Percentiles rank a stretch among this genome's conserved stretches.
phyloP scores from a whole-genome alignment of 306 rosid genomes.

The Acacia acuminata region DNA sequence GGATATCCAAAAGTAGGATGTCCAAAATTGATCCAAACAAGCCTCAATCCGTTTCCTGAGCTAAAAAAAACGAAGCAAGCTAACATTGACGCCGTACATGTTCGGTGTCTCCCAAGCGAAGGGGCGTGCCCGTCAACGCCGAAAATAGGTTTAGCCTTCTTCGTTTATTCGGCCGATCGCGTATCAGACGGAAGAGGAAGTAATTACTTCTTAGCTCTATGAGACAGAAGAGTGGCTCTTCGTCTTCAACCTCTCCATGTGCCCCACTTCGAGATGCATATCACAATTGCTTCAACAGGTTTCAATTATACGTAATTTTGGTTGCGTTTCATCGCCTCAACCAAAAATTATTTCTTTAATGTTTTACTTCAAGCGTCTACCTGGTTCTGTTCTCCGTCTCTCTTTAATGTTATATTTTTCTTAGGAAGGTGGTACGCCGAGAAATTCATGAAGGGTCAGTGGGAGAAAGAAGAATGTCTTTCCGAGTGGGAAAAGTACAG shows the following conservation, averaged over 20 bases:
- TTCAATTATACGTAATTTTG: not conserved
- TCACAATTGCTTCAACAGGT: constrained; percentile 91
- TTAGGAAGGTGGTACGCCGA: constrained; percentile 72
- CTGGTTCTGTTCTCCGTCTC: not conserved
- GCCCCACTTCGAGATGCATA: constrained; percentile 74
- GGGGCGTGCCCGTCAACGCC: not conserved
- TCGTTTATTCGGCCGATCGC: not conserved
- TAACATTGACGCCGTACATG: not conserved
- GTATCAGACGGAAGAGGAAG: not conserved
- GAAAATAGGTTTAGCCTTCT: not conserved
- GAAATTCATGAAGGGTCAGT: constrained; percentile 72
- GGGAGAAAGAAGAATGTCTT: constrained; percentile 72
- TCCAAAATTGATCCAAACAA: too few species aligned
- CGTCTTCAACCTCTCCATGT: constrained; percentile 69
- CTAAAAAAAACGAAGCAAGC: too few species aligned
- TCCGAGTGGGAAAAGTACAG: constrained; percentile 82
- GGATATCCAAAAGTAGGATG: too few species aligned
- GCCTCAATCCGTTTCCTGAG: too few species aligned
- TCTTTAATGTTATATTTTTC: not conserved
- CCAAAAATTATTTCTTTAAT: not conserved
- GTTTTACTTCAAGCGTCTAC: constrained; percentile 33
- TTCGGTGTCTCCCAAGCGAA: not conserved
- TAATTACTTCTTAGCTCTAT: not conserved
- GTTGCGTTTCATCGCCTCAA: not conserved
- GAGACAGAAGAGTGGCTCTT: constrained; percentile 49